A percentile compares a stretch with the other conserved stretches of the same genome.
phyloP scores from a whole-genome alignment of 108 stramenopile species.

The Stephanodiscus triporus region DNA sequence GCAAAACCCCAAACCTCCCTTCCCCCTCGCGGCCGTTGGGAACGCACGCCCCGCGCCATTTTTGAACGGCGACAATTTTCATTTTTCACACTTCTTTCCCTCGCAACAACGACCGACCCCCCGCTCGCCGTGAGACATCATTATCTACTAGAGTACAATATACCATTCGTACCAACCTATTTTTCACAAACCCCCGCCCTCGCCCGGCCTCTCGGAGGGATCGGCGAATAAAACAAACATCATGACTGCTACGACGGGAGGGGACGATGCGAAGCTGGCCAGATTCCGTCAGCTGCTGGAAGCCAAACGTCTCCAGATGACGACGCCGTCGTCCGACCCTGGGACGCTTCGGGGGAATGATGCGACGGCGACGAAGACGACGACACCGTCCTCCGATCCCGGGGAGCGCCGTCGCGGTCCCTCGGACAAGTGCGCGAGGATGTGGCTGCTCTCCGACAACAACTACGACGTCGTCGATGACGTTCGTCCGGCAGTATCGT shows the following conservation, averaged over 20 bases:
- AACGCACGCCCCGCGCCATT: no score
- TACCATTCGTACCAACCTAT: no score
- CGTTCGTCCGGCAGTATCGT: neutral
- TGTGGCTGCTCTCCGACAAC: neutral
- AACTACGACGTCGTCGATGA: neutral
- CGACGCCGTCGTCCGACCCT: neutral
- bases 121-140: no score
- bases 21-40: no score
- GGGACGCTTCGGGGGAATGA: neutral
- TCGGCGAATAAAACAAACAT: neutral
- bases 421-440: neutral
- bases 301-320: constrained; percentile 18
- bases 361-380: neutral
- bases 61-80: no score
- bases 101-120: no score
- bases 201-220: no score
- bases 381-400: neutral
- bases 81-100: no score
- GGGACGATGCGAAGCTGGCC: neutral
- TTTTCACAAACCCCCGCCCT: no score
- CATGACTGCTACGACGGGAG: no score
- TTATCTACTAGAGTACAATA: no score
- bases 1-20: no score
- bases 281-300: constrained; percentile 30
- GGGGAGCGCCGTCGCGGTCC: neutral